Base-by-base conservation (phyloP, 345 rosid genomes). In the Gossypioides kirkii region DNA sequence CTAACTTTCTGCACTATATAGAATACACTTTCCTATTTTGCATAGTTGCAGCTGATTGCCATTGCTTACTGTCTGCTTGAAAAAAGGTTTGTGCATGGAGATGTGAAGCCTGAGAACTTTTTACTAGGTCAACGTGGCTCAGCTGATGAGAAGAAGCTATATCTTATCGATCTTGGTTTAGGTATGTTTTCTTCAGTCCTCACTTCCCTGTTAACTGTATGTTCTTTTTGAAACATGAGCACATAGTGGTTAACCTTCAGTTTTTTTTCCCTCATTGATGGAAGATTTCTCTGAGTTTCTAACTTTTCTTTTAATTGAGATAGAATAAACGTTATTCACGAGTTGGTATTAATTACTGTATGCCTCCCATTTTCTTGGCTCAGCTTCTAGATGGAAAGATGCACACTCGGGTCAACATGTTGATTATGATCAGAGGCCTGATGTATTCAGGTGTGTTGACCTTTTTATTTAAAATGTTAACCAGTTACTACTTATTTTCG, bases 341-440 rank as follows among this genome's bases (percentile, higher is more conserved):
- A 72, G 43, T 32, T 53, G 14, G 12, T 54, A 14, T 72, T 62
- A 20, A 70, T 78, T 43, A 66, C 66, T 55, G 8, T 61, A 42
- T 46, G 32, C 28, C 55, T 72, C 25, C 63, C 41, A 65, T 23
- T 23, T 72, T 59, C 65, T 43, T 77, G 43, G 70, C 75, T 76
- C 90, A 94, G 98, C 98, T n/a, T 88, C 98, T 56, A 87, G 87
- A 80, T 94, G 98, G 98, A 86, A 82, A 77, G 95, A 94, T 76
- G 69, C 83, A 8, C 84, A 94, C 75, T 87, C 93, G 43, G 95
- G 97, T 70, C 85, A 70, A 36, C 98, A 94, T 81, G 97, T 94
- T 70, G 97, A 89, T 17, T 94, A 94, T 80, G 97, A 94, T 79
- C 97, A 94, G 82, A 88, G 91, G 82, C 94, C 98, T 50, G 98